Conservation (phyloP, 805 yeast species). For the Metschnikowia colocasiae region DNA sequence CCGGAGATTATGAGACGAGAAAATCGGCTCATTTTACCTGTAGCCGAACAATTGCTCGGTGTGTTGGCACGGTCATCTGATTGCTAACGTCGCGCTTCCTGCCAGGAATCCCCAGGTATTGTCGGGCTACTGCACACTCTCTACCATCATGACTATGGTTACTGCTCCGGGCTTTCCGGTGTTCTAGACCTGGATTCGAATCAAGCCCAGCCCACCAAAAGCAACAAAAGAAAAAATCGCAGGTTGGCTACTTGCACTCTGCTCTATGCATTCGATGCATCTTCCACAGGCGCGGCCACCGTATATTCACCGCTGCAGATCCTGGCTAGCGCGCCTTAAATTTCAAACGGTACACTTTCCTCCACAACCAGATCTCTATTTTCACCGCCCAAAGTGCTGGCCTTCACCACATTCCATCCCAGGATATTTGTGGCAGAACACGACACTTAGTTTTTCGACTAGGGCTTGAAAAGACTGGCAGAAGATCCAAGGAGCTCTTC, state of each 20-base stretch:
- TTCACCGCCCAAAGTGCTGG: neutral
- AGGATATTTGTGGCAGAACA: neutral
- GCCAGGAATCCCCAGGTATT: no score
- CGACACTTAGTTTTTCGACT: no score
- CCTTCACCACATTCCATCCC: neutral
- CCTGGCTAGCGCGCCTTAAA: conserved; percentile 4
- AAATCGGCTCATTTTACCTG: no score
- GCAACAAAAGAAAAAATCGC: neutral
- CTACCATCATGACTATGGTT: no score
- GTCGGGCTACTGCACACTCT: no score
- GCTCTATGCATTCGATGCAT: neutral
- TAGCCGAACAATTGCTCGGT: no score
- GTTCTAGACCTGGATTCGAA: no score
- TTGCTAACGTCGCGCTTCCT: no score
- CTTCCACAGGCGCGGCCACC: neutral
- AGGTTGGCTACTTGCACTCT: neutral
- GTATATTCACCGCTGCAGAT: conserved; percentile 2
- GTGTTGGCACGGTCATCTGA: no score
- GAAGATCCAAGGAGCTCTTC: neutral
- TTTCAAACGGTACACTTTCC: conserved; percentile 1
- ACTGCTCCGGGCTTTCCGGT: no score
- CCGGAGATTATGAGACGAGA: no score
- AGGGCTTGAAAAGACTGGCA: neutral
- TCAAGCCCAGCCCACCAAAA: no score
- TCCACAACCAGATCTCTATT: neutral